A percentile compares a stretch with the other conserved stretches of the same genome.
These are phyloP conservation scores for Myriosclerotinia duriaeana DNA, from an alignment of 2,329 filamentous ascomycete species.

Conservation along the genomic window DNA sequence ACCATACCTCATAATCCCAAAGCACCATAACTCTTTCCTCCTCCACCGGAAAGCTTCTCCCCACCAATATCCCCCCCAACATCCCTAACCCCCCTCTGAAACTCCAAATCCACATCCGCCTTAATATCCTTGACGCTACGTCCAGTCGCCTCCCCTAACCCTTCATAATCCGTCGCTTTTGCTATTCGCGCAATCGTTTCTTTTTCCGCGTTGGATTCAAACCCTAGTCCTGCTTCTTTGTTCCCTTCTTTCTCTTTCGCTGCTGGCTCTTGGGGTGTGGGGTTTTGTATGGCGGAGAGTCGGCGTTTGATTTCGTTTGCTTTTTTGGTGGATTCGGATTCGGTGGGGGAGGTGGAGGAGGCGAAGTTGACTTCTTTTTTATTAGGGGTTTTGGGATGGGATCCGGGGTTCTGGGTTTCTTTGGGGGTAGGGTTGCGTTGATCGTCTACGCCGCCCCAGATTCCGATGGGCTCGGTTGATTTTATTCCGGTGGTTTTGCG, in stretches of 20 bases:
- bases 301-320: background rate
- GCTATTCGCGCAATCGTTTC: background rate
- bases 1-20: no score
- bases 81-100: conserved; percentile 5
- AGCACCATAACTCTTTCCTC: no score
- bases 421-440: no score
- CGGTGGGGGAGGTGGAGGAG: background rate
- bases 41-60: background rate
- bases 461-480: background rate
- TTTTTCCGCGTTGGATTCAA: background rate
- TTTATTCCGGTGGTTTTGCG: background rate
- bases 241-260: background rate
- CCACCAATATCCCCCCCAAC: background rate
- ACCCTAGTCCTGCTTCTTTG: background rate
- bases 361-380: background rate
- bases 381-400: background rate
- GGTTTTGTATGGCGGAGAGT: background rate
- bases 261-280: background rate
- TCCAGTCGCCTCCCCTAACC: background rate
- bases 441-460: background rate
- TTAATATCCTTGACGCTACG: background rate
- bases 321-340: background rate
- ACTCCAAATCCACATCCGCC: background rate
- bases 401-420: background rate
- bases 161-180: background rate